Percentiles rank a stretch among this genome's conserved stretches.
phyloP scores from a whole-genome alignment of 305 asterid genomes.

The Plantago lanceolata region DNA sequence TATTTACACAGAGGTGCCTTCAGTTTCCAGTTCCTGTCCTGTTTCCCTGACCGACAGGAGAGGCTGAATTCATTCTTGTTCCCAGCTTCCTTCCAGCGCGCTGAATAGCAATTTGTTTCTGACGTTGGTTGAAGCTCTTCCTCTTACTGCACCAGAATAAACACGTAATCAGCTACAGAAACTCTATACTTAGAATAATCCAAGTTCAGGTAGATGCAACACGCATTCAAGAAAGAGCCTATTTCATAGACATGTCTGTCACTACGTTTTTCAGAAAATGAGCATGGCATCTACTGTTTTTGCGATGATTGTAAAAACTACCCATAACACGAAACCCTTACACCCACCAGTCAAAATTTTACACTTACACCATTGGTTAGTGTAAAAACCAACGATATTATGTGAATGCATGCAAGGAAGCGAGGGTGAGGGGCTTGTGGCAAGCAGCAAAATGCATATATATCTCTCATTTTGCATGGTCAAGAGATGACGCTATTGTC shows the following conservation, averaged over 20 bases:
- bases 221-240: not conserved
- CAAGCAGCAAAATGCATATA: too few relatives aligned
- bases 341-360: not conserved
- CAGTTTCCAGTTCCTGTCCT: conserved; percentile 39
- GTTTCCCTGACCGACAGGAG: conserved; percentile 40
- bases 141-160: conserved; percentile 53
- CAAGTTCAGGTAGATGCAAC: conserved; percentile 3
- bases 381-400: too few relatives aligned
- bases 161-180: conserved; percentile 15
- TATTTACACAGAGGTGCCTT: conserved; percentile 29
- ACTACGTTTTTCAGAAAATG: not conserved
- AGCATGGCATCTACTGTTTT: not conserved
- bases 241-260: not conserved
- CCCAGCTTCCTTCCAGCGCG: conserved; percentile 62
- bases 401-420: too few relatives aligned
- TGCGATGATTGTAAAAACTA: not conserved
- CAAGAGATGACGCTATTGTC: too few relatives aligned
- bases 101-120: conserved; percentile 54
- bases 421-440: too few relatives aligned
- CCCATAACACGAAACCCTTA: not conserved
- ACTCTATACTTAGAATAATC: not conserved
- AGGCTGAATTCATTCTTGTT: conserved; percentile 34
- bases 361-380: too few relatives aligned
- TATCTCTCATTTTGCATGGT: too few relatives aligned
- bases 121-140: conserved; percentile 49